Percentiles rank a stretch among this genome's conserved stretches.
These are phyloP conservation scores for Echria macrotheca DNA, from an alignment of 495 filamentous ascomycete species.

Conservation along the genomic window DNA sequence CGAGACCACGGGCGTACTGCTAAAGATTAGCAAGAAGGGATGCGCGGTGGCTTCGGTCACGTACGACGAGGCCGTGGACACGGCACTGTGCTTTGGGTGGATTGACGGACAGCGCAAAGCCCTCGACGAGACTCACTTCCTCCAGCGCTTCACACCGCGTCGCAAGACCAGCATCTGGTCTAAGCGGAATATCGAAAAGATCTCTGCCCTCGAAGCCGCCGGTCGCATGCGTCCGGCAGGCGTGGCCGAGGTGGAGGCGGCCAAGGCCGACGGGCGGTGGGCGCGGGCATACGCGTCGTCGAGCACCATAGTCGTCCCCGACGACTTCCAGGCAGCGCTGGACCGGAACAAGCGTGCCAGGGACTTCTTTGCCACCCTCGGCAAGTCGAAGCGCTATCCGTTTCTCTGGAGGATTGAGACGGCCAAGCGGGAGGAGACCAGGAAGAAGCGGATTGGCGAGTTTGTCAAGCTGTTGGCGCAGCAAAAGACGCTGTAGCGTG, in stretches of 20 bases:
- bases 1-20: slow-evolving; percentile 43
- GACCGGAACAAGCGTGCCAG: slow-evolving; percentile 24
- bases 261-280: slow-evolving; percentile 52
- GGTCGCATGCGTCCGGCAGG: slow-evolving; percentile 47
- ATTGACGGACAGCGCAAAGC: slow-evolving; percentile 50
- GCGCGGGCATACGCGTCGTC: slow-evolving; percentile 47
- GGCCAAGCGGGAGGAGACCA: slow-evolving; percentile 26
- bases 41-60: slow-evolving; percentile 40
- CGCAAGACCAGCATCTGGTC: slow-evolving; percentile 51
- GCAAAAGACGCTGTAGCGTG: not conserved
- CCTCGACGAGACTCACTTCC: slow-evolving; percentile 36
- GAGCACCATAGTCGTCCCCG: slow-evolving; percentile 38
- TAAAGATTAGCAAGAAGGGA: slow-evolving; percentile 50
- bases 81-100: slow-evolving; percentile 54
- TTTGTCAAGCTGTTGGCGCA: slow-evolving; percentile 21
- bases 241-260: slow-evolving; percentile 43
- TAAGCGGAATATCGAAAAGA: slow-evolving; percentile 39
- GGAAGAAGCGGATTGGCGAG: slow-evolving; percentile 23
- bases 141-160: slow-evolving; percentile 52
- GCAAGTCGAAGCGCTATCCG: slow-evolving; percentile 37
- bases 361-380: slow-evolving; percentile 36
- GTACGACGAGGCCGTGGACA: slow-evolving; percentile 50
- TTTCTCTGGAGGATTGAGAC: slow-evolving; percentile 41
- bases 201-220: slow-evolving; percentile 32
- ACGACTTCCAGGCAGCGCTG: slow-evolving; percentile 37